Conservation (phyloP, 805 yeast genomes). For the Ogataea henricii region DNA sequence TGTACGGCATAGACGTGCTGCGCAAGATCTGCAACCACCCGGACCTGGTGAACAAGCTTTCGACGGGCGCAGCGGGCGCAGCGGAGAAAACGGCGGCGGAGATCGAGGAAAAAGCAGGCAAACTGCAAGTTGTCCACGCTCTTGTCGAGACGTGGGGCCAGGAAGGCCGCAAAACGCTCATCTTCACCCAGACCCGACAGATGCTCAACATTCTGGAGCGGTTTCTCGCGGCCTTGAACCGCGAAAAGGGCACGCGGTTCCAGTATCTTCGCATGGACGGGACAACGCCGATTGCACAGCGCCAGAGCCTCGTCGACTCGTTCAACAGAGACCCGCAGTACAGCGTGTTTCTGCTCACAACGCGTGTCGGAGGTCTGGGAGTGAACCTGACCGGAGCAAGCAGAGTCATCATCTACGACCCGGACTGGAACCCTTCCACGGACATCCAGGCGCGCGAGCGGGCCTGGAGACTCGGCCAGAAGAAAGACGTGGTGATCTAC, state of each 20-base stretch:
- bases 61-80: slow-evolving; percentile 31
- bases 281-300: slow-evolving; percentile 70
- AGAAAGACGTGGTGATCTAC: slow-evolving; percentile 86
- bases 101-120: slow-evolving; percentile 69
- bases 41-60: slow-evolving; percentile 62
- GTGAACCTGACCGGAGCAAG: slow-evolving; percentile 94
- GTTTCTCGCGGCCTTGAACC: slow-evolving; percentile 50
- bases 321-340: slow-evolving; percentile 66
- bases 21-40: slow-evolving; percentile 97
- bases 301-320: slow-evolving; percentile 80
- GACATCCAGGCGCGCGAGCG: slow-evolving; percentile 96
- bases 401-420: slow-evolving; percentile 90
- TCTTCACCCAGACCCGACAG: slow-evolving; percentile 93
- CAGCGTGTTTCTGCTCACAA: slow-evolving; percentile 77
- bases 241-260: slow-evolving; percentile 32
- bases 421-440: slow-evolving; percentile 99
- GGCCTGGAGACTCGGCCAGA: slow-evolving; percentile 97
- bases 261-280: slow-evolving; percentile 91
- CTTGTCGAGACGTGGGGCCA: slow-evolving; percentile 72
- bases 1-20: slow-evolving; percentile 86
- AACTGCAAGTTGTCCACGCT: slow-evolving; percentile 84
- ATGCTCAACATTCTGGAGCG: slow-evolving; percentile 87
- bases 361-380: slow-evolving; percentile 96
- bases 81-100: slow-evolving; percentile 21
- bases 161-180: slow-evolving; percentile 74